Percentiles rank a stretch among this genome's conserved stretches.
phyloP scores from a whole-genome alignment of 164 flowering plant species.

The Aristolochia fimbriata region DNA sequence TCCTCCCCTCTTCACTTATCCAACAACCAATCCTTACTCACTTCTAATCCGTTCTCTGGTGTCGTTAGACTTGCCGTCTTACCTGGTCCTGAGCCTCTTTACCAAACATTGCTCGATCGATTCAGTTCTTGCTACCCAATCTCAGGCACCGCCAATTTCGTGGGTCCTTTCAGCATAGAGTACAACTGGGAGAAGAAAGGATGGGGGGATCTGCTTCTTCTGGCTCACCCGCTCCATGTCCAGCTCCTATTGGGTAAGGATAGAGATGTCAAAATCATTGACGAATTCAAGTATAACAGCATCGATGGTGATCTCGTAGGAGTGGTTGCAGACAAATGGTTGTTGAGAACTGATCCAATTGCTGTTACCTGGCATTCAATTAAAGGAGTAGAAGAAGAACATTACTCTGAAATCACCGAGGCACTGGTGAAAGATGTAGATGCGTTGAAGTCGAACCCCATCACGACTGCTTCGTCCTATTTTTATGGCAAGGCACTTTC shows the following conservation, averaged over 20 bases:
- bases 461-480: slow-evolving; percentile 62
- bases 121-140: slow-evolving; percentile 71
- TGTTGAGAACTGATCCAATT: slow-evolving; percentile 42
- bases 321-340: slow-evolving; percentile 82
- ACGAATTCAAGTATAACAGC: slow-evolving; percentile 60
- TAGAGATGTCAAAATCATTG: slow-evolving; percentile 27
- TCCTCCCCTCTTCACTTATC: slow-evolving; percentile 48
- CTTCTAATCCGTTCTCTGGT: slow-evolving; percentile 44
- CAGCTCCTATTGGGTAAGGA: slow-evolving; percentile 30
- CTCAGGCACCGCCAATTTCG: slow-evolving; percentile 52
- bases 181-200: slow-evolving; percentile 85
- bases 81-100: slow-evolving; percentile 29
- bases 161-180: slow-evolving; percentile 49
- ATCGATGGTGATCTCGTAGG: slow-evolving; percentile 95
- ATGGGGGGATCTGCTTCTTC: slow-evolving; percentile 70
- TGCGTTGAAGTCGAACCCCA: slow-evolving; percentile 27
- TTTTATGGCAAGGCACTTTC: slow-evolving; percentile 83
- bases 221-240: slow-evolving; percentile 83
- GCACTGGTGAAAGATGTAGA: slow-evolving; percentile 58
- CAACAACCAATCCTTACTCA: slow-evolving; percentile 27
- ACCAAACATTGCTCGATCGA: slow-evolving; percentile 49
- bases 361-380: slow-evolving; percentile 83
- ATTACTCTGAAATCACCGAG: slow-evolving; percentile 34
- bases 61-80: slow-evolving; percentile 54
- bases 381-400: slow-evolving; percentile 27